Base-by-base conservation (phyloP, 768 basidiomycete genomes). In the Tulasnella sp. region DNA sequence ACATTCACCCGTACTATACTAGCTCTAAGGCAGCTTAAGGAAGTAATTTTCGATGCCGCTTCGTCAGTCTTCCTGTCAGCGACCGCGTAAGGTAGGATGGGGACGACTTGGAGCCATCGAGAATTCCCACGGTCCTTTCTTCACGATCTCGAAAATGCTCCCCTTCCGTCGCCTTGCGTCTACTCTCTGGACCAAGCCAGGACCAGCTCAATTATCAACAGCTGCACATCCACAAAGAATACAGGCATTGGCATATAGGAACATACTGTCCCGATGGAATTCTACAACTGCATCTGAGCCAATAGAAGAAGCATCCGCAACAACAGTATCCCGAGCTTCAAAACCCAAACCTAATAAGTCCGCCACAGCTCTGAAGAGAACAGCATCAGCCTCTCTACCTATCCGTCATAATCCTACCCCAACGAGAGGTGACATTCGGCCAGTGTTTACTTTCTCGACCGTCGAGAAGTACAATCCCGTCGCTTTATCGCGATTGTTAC, bases 381-480 rank as follows among this genome's bases (percentile, higher is more conserved):
- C 92, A 7, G 94, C 94, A 17, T 86, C 91, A 17, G 94, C 87
- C 5, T 97, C 94, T 2, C 83, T 92, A 52, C 89, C 92, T 7
- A 92, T 96, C 74, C 90, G 94, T 66, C 84, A 89, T 29, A 94
- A 91, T 75, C 92, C 91, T 11, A 94, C 91, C 3, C 90, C 91
- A 7, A 95, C 94, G 11, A 86, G 91, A 59, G 87, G 91, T 59
- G 84, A 88, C 37, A 94, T 95, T 67, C 85, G 88, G 69, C 82
- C 90, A 16, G 88, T 95, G 12, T 88, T 91, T 71, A 95, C 94
- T 0, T 85, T 94, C 68, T 88, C 94, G 0, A 95, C 95, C 0
- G 90, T 94, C 0, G 92, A 95, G 77, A 86, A 89, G 42, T 96
- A 92, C 77, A 78, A 89, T 40, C 85, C 94, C 3, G 83, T 86